phyloP scores from a whole-genome alignment of 371 early-diverging fungal genomes.

The Mortierella sp. region DNA sequence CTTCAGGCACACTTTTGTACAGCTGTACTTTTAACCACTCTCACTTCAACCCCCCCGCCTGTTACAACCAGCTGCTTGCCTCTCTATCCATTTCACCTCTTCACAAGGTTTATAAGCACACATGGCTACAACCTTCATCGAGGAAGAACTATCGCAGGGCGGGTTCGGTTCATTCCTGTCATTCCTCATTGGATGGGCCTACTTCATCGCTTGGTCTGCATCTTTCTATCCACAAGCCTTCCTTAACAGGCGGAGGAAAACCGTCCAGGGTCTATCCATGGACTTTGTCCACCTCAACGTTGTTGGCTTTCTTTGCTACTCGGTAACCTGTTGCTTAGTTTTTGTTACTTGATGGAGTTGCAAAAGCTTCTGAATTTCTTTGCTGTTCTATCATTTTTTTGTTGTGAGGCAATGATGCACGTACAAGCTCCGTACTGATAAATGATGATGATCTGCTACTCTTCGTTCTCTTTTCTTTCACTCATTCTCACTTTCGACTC shows the following conservation, averaged over 20 bases:
- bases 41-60: neutral
- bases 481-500: neutral
- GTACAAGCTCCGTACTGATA: neutral
- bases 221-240: conserved; percentile 84
- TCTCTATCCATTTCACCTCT: neutral
- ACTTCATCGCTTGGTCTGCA: conserved; percentile 83
- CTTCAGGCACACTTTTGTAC: neutral
- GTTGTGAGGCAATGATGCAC: neutral
- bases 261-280: conserved; percentile 89
- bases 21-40: neutral
- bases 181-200: conserved; percentile 68
- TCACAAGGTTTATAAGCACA: neutral
- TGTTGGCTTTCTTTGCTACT: conserved; percentile 89
- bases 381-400: neutral
- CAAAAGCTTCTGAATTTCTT: neutral
- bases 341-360: neutral
- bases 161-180: conserved; percentile 45
- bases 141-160: neutral
- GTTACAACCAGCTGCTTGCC: neutral
- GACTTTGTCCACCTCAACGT: conserved; percentile 93
- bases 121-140: conserved; percentile 5
- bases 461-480: neutral
- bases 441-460: neutral
- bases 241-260: conserved; percentile 76
- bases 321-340: conserved; percentile 31